Evolutionary conservation across 345 rosid genomes (phyloP).

Genomic region (Arabidopsis suecica): DNA sequence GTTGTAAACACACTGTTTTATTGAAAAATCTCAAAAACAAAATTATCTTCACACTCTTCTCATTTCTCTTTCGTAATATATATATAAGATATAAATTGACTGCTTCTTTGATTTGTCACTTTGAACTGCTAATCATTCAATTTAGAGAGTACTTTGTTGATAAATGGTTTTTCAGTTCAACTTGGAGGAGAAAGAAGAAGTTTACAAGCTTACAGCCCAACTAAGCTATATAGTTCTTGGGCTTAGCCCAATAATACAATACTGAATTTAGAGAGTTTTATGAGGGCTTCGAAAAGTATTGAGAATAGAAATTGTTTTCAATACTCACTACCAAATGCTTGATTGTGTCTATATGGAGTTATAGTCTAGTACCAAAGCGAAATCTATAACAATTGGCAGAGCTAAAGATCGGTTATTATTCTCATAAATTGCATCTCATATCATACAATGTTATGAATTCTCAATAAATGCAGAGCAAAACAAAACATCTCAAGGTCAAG

Average conservation of each 20-base stretch:
- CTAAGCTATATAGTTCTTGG: not conserved
- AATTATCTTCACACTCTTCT: not conserved
- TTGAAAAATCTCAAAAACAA: not conserved
- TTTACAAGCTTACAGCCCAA: not conserved
- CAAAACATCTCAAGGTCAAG: not conserved
- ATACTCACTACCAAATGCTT: too few relatives aligned
- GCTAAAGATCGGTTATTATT: not conserved
- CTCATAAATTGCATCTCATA: not conserved
- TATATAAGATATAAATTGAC: not conserved
- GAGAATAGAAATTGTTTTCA: too few relatives aligned
- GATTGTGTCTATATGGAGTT: too few relatives aligned
- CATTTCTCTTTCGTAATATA: not conserved
- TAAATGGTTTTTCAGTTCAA: not conserved
- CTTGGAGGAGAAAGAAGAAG: too few relatives aligned
- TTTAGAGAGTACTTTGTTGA: too few relatives aligned
- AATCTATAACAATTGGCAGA: not conserved
- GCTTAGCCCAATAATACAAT: not conserved
- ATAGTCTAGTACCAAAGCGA: too few relatives aligned
- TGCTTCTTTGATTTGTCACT: not conserved
- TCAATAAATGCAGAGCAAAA: not conserved
- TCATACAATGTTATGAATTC: not conserved
- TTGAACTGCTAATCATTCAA: not conserved
- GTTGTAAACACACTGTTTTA: not conserved
- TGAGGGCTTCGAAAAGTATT: too few relatives aligned
- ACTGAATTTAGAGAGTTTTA: not conserved